A percentile compares a stretch with the other conserved stretches of the same genome.
Conservation (phyloP, 331 rosid species). For the Spiraea crenata region DNA sequence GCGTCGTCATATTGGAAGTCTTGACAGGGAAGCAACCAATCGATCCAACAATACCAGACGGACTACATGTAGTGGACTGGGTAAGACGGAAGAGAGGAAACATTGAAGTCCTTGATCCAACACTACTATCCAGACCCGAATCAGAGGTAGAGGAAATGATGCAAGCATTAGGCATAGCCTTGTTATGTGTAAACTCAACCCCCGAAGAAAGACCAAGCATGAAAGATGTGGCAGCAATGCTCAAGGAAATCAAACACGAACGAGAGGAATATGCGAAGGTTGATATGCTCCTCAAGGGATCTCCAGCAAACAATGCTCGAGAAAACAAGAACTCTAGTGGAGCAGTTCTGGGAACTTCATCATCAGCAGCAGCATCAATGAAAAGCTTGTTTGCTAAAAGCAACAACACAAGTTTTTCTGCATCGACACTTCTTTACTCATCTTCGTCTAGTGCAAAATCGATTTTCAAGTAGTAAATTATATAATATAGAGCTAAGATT, state of each 20-base stretch:
- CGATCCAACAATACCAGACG: constrained; percentile 91
- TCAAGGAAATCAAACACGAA: constrained; percentile 76
- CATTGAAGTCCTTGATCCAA: constrained; percentile 66
- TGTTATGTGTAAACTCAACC: constrained; percentile 70
- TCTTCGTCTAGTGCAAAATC: constrained; percentile 34
- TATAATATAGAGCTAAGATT: constrained; percentile 17
- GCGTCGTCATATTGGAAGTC: constrained; percentile 75
- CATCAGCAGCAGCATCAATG: constrained; percentile 51
- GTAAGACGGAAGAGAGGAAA: constrained; percentile 64
- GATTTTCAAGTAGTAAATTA: constrained; percentile 23
- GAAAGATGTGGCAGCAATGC: constrained; percentile 93
- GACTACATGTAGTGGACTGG: constrained; percentile 89
- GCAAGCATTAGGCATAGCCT: constrained; percentile 89
- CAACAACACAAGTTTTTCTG: constrained; percentile 66
- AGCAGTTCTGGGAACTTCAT: constrained; percentile 38
- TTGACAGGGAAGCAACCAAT: constrained; percentile 94
- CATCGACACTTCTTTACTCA: constrained; percentile 37
- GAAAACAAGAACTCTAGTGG: constrained; percentile 33
- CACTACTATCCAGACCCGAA: constrained; percentile 66
- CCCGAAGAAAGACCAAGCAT: constrained; percentile 93
- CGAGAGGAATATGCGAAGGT: constrained; percentile 86
- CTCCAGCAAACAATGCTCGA: constrained; percentile 40
- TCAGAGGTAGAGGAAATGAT: constrained; percentile 81
- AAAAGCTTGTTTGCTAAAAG: constrained; percentile 51
- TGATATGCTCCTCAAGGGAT: constrained; percentile 72